Base-by-base conservation (phyloP, 768 basidiomycete genomes). In the Psilocybe cubensis region DNA sequence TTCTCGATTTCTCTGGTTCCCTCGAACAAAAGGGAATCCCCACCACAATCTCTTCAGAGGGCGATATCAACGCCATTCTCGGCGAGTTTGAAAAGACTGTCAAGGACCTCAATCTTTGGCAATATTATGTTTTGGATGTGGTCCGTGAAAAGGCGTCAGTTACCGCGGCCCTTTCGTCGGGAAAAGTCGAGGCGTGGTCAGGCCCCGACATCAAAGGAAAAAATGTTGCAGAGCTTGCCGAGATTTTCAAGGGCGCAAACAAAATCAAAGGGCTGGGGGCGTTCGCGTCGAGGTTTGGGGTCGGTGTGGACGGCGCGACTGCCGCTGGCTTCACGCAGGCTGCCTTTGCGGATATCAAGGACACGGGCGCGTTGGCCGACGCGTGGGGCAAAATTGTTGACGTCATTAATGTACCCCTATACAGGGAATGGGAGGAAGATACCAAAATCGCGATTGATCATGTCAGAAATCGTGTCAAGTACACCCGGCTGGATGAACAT, bases 51-150 rank as follows among this genome's bases (percentile, higher is more conserved):
- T 77, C 74, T 7, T 89, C 86, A 0, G 74, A 84, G 47, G 63
- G 74, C 40, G 96, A 99, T 67, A 72, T 99, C 54, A 79, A 87
- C 52, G 66, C 68, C 3, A 78, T 99, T 58, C 78, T 91, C 43
- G 65, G 69, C 18, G 88, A 87, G 21, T 85, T 98, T 60, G 69
- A 81, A 40, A 71, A 79, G 9, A 77, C 82, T 24, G 65, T 94
- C 59, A 83, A 88, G 57, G 76, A 74, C 2, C 84, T 89, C 49
- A 80, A 92, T 23, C 72, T 98, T 20, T 99, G 94, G 93, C 90
- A 98, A 66, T 99, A 88, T 76, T 99, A 98, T 70, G 90, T 96
- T 18, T 78, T 98, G 48, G 88, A 98, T 66, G 79, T 85, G 10
- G 74, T 76, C 35, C 72, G 78, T 23, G 92, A 96, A 70, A 85